phyloP scores from a whole-genome alignment of 768 basidiomycete species.

The Suillus cothurnatus region DNA sequence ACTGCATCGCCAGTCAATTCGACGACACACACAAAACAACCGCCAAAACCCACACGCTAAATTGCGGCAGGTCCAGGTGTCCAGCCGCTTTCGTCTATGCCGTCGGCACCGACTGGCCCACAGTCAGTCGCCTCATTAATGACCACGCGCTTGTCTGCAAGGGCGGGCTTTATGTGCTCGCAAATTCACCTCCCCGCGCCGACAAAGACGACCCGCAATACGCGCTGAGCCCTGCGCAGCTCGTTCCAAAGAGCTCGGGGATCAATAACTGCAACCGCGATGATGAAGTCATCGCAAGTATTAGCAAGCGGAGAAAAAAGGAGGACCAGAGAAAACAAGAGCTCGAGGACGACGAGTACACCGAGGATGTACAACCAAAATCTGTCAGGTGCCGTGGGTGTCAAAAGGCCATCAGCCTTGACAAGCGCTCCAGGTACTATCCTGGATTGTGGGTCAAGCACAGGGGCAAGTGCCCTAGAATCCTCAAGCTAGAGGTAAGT shows the following conservation, averaged over 20 bases:
- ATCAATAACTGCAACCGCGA: not conserved
- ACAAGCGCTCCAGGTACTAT: constrained; percentile 36
- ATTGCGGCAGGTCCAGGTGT: constrained; percentile 26
- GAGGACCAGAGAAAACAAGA: constrained; percentile 27
- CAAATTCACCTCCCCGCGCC: not conserved
- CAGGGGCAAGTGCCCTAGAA: constrained; percentile 29
- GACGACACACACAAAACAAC: not conserved
- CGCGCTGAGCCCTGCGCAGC: not conserved
- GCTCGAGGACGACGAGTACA: constrained; percentile 33
- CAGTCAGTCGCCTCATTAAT: constrained; percentile 27
- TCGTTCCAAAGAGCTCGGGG: not conserved
- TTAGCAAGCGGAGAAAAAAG: constrained; percentile 30
- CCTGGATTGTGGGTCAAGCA: constrained; percentile 39
- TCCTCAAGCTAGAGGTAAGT: constrained; percentile 30
- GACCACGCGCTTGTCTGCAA: constrained; percentile 25
- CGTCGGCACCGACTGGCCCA: constrained; percentile 24
- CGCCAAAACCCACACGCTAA: not conserved
- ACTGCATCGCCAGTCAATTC: constrained; percentile 5
- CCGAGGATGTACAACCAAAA: constrained; percentile 23
- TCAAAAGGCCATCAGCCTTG: constrained; percentile 32
- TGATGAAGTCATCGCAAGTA: constrained; percentile 13
- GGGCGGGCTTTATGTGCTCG: not conserved
- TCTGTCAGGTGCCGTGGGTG: constrained; percentile 34
- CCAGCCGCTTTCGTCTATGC: constrained; percentile 26
- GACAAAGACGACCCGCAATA: not conserved